Evolutionary conservation across 306 rosid genomes (phyloP).

Genomic region (Acmispon strigosus): DNA sequence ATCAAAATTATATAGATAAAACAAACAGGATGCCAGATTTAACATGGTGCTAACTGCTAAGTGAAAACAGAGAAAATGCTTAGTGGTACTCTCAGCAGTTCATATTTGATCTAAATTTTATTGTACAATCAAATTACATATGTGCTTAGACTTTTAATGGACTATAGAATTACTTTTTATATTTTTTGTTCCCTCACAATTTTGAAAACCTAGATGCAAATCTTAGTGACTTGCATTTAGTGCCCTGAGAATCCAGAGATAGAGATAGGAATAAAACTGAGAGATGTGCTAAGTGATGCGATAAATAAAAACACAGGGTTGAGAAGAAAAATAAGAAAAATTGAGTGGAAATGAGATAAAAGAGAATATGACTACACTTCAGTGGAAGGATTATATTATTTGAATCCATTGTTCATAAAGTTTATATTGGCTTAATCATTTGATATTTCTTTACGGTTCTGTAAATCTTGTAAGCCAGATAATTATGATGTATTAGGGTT

Average conservation of each 20-base stretch:
- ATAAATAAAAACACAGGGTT: too few species aligned
- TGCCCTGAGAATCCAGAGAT: too few species aligned
- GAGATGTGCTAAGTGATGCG: too few species aligned
- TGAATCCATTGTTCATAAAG: background rate
- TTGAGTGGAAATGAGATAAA: too few species aligned
- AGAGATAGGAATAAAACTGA: too few species aligned
- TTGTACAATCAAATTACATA: background rate
- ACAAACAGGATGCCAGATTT: background rate
- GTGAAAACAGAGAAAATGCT: background rate
- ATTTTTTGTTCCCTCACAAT: too few species aligned
- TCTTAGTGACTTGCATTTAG: too few species aligned
- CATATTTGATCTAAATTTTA: background rate
- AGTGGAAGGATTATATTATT: background rate
- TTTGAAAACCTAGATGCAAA: too few species aligned
- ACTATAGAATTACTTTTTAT: too few species aligned
- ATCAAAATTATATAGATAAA: too few species aligned
- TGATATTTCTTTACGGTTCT: background rate
- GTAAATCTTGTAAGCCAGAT: background rate
- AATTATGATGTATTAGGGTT: background rate
- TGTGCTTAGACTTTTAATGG: background rate
- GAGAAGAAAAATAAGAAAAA: too few species aligned
- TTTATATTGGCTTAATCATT: too few species aligned
- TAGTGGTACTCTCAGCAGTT: background rate
- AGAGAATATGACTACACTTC: background rate
- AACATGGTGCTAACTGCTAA: background rate